Evolutionary conservation across 257 asterid species (phyloP), one percentile per base, ranked within the genome.

Genomic region (Cruciata laevipes): DNA sequence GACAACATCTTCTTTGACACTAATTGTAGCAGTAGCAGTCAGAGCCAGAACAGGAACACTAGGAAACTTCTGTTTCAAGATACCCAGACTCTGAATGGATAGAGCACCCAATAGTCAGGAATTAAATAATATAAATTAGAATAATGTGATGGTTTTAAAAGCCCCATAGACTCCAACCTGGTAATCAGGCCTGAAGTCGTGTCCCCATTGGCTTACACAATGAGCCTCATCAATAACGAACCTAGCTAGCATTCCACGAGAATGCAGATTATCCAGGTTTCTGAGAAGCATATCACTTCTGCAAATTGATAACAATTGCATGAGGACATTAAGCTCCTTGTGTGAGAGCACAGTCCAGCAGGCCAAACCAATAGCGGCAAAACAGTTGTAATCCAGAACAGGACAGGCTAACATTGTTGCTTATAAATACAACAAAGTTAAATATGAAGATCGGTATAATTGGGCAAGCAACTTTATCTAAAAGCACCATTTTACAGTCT

Each of bases 131-230:
- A 58, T 65, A 74, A n/a, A 49, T 65, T 33, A 66, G 68, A 71
- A 37, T 17, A 16, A 52, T 17, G 51, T 60, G 24, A 67, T 17
- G 27, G 77, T 64, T 44, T 35, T 49, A 14, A 40, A 63, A 59
- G 40, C 61, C 30, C 7, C 49, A 55, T 56, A 65, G 69, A 59
- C 37, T 61, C 73, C 69, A 75, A 93, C 97, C 98, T 94, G 97
- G 79, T 94, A 94, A 83, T 94, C 99, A 10, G 99, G 99, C 76
- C 99, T 83, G 78, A 94, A 94, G 76, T 94, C 99, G 81, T 94
- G 99, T 68, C 99, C 99, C 99, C 99, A 94, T 73, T 94, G 99
- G 83, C 99, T 94, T 63, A 94, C 96, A 81, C 99, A 94, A 64
- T 94, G 99, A 83, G 99, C 99, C 85, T 94, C 99, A 83, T 94